Evolutionary conservation across 768 basidiomycete genomes (phyloP).

Genomic region (Calvatia gigantea): DNA sequence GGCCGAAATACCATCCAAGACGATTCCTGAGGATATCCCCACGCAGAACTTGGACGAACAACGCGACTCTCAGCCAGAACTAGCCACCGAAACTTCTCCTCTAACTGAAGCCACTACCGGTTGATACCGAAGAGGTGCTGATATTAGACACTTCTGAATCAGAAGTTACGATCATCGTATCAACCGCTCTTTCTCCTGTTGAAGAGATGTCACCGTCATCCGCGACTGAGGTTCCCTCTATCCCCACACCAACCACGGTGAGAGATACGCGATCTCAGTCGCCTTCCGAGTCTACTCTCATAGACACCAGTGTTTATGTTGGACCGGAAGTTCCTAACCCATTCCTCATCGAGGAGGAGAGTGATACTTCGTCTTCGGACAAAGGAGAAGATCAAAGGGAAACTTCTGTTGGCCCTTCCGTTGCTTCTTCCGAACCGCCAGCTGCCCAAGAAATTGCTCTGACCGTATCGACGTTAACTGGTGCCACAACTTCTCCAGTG

Average conservation of each 20-base stretch:
- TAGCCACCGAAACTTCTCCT: neutral
- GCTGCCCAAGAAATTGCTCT: slow-evolving; percentile 41
- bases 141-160: neutral
- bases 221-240: neutral
- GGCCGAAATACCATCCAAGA: neutral
- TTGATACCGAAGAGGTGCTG: slow-evolving; percentile 2
- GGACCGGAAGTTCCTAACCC: slow-evolving; percentile 56
- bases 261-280: neutral
- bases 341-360: slow-evolving; percentile 58
- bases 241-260: slow-evolving; percentile 1
- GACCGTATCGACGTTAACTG: slow-evolving; percentile 20
- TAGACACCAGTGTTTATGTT: slow-evolving; percentile 21
- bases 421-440: slow-evolving; percentile 29
- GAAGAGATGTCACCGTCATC: neutral
- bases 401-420: slow-evolving; percentile 27
- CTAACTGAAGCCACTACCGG: neutral
- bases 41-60: neutral
- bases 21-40: neutral
- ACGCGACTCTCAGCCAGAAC: neutral
- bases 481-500: slow-evolving; percentile 20
- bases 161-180: neutral
- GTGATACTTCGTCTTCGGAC: slow-evolving; percentile 38
- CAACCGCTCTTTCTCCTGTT: slow-evolving; percentile 4
- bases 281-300: slow-evolving; percentile 5
- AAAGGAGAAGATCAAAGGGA: slow-evolving; percentile 23